phyloP scores from a whole-genome alignment of 2,329 filamentous ascomycete species.

The Neonectria neomacrospora region DNA sequence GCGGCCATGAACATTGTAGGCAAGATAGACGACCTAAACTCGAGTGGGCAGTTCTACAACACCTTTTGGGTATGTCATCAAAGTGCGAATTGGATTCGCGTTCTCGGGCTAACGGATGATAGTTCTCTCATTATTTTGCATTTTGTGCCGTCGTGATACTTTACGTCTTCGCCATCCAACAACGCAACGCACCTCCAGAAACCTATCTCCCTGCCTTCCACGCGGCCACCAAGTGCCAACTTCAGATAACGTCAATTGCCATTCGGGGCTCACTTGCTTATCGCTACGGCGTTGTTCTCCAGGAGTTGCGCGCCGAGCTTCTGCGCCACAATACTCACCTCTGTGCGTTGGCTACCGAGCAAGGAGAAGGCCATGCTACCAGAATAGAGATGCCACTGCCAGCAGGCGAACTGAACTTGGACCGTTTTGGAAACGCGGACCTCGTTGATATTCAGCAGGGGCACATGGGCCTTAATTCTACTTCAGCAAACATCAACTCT shows the following conservation, averaged over 20 bases:
- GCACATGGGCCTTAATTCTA: conserved; percentile 8
- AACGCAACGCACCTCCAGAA: conserved; percentile 42
- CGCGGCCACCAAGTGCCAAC: conserved; percentile 54
- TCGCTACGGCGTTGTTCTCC: conserved; percentile 55
- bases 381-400: not conserved
- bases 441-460: not conserved
- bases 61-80: conserved; percentile 33
- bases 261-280: conserved; percentile 52
- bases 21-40: conserved; percentile 48
- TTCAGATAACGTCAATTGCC: conserved; percentile 52
- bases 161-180: conserved; percentile 58
- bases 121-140: conserved; percentile 53
- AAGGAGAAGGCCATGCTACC: not conserved
- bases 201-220: conserved; percentile 48
- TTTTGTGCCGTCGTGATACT: conserved; percentile 58
- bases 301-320: conserved; percentile 48
- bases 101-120: conserved; percentile 28
- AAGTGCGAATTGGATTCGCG: conserved; percentile 51
- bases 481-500: not conserved
- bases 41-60: conserved; percentile 25
- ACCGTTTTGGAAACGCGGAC: not conserved
- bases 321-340: conserved; percentile 40
- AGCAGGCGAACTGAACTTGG: not conserved
- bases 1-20: conserved; percentile 55
- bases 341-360: conserved; percentile 2